phyloP scores from a whole-genome alignment of 1,284 basidiomycete species.

The Trichosporon ovoides region DNA sequence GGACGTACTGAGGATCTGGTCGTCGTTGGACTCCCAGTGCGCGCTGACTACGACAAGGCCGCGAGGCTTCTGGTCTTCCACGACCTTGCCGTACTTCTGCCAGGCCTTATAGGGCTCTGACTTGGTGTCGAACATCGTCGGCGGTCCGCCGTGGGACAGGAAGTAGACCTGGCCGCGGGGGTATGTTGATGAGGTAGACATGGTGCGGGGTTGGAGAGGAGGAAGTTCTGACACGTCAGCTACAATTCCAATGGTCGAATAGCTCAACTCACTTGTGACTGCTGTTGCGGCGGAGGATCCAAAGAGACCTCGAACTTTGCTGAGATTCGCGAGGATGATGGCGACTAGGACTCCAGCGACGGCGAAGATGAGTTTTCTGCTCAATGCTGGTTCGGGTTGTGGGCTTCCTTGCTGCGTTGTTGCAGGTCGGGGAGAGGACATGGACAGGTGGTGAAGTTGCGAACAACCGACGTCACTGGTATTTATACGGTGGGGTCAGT shows the following conservation, averaged over 20 bases:
- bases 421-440: neutral
- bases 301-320: neutral
- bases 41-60: constrained; percentile 50
- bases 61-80: constrained; percentile 35
- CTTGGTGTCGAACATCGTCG: constrained; percentile 47
- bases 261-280: neutral
- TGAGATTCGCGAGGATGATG: neutral
- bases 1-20: constrained; percentile 28
- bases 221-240: neutral
- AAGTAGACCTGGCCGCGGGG: constrained; percentile 40
- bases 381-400: neutral
- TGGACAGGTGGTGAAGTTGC: neutral
- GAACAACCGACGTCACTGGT: too few relatives aligned
- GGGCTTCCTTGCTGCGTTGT: neutral
- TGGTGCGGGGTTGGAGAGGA: neutral
- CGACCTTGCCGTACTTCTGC: constrained; percentile 41
- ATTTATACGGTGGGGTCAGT: neutral
- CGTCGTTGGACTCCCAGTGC: constrained; percentile 49
- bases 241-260: neutral
- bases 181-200: neutral
- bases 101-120: constrained; percentile 48
- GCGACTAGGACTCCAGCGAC: neutral
- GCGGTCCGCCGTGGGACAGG: constrained; percentile 49
- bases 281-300: neutral
- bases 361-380: neutral